These are phyloP conservation scores for Monilinia laxa DNA, from an alignment of 2,329 filamentous ascomycete genomes.

Conservation along the genomic window DNA sequence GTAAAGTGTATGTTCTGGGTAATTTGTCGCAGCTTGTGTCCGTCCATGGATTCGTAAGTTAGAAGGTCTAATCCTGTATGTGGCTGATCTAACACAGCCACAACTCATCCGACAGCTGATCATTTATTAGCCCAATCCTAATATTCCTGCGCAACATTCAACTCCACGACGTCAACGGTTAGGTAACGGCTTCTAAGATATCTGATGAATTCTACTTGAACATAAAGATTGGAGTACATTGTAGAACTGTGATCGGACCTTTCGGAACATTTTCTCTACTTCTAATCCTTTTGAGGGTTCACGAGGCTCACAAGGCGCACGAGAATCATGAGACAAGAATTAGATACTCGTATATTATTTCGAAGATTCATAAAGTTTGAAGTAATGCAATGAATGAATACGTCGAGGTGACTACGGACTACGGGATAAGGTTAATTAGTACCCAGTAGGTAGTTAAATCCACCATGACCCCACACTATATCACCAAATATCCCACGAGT, in stretches of 20 bases:
- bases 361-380: not conserved
- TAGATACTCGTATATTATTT: not conserved
- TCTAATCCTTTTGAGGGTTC: not conserved
- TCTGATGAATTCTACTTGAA: not conserved
- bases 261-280: not conserved
- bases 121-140: not conserved
- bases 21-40: slow-evolving; percentile 2
- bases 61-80: not conserved
- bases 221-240: not conserved
- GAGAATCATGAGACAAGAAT: too few species aligned
- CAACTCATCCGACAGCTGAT: slow-evolving; percentile 10
- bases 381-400: not conserved
- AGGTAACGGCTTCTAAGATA: too few species aligned
- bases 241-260: not conserved
- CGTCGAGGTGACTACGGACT: not conserved
- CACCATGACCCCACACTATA: slow-evolving; percentile 7
- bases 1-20: not conserved
- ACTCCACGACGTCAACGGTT: not conserved
- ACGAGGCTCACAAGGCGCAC: too few species aligned
- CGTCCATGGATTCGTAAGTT: not conserved
- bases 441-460: not conserved
- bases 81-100: slow-evolving; percentile 4
- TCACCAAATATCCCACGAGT: not conserved
- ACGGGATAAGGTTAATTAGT: not conserved
- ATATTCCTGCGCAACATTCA: not conserved